Conservation (phyloP, 202 grass and related monocot genomes). For the Zizania palustris region DNA sequence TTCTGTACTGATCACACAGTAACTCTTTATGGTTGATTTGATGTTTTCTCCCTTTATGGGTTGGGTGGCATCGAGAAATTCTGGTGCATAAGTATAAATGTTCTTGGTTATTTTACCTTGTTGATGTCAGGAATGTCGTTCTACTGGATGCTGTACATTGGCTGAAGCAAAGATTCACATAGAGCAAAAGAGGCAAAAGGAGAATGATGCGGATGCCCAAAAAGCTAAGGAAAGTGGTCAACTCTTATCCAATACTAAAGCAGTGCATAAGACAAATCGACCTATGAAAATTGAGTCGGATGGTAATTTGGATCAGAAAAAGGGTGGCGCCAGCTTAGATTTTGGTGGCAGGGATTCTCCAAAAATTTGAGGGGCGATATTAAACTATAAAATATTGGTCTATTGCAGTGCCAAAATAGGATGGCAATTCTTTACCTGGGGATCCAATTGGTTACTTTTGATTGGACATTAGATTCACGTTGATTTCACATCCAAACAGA, state of each 20-base stretch:
- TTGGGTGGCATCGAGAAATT: conserved; percentile 6
- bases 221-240: conserved; percentile 63
- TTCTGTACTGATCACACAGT: neutral
- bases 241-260: conserved; percentile 60
- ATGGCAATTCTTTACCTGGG: neutral
- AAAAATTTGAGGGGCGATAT: conserved; percentile 13
- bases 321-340: conserved; percentile 57
- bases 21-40: neutral
- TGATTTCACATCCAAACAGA: conserved; percentile 4
- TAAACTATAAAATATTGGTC: conserved; percentile 11
- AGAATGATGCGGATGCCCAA: conserved; percentile 58
- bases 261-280: conserved; percentile 60
- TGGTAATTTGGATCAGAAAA: conserved; percentile 70
- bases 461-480: neutral
- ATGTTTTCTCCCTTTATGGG: neutral
- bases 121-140: conserved; percentile 72
- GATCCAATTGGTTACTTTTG: neutral
- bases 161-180: conserved; percentile 81
- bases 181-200: conserved; percentile 86
- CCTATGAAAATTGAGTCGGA: conserved; percentile 71
- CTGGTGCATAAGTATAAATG: neutral
- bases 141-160: conserved; percentile 80
- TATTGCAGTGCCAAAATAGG: neutral
- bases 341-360: conserved; percentile 59
- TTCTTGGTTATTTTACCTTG: conserved; percentile 7